These are phyloP conservation scores for Pichia sp. DNA, from an alignment of 1,139 yeast species.

Conservation along the genomic window DNA sequence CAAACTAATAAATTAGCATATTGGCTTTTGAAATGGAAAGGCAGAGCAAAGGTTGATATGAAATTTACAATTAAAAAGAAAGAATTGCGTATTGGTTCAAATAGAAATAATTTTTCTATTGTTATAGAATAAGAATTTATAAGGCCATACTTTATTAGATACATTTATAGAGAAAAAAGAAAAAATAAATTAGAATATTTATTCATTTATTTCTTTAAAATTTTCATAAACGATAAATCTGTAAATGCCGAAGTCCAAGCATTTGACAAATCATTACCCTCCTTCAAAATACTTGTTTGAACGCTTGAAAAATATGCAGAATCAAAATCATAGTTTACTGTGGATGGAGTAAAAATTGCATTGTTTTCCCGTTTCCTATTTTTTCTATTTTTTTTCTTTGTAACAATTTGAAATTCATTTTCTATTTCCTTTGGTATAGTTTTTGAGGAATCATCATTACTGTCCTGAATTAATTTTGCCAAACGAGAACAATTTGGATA, in stretches of 20 bases:
- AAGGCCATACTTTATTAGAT: not conserved
- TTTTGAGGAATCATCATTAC: not conserved
- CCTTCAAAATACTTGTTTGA: not conserved
- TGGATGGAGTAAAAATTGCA: slow-evolving; percentile 27
- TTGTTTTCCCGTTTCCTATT: slow-evolving; percentile 20
- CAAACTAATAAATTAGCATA: slow-evolving; percentile 74
- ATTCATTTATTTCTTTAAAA: not conserved
- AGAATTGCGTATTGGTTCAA: slow-evolving; percentile 46
- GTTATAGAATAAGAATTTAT: not conserved
- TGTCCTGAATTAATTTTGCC: slow-evolving; percentile 10
- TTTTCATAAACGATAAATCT: slow-evolving; percentile 19
- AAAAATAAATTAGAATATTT: too few species aligned
- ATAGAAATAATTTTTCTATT: slow-evolving; percentile 62
- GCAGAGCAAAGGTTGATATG: slow-evolving; percentile 20
- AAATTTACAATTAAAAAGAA: slow-evolving; percentile 33
- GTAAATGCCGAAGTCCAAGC: slow-evolving; percentile 25
- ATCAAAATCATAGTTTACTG: slow-evolving; percentile 32
- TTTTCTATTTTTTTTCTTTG: slow-evolving; percentile 27
- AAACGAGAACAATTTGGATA: slow-evolving; percentile 36
- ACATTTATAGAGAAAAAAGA: not conserved
- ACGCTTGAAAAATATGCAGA: slow-evolving; percentile 30
- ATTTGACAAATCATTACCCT: slow-evolving; percentile 14
- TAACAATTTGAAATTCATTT: slow-evolving; percentile 32
- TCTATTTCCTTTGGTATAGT: slow-evolving; percentile 7
- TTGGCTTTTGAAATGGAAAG: slow-evolving; percentile 56